Evolutionary conservation across 1,284 basidiomycete genomes (phyloP), one percentile per base, ranked within the genome.

Genomic region (Cutaneotrichosporon sp.): DNA sequence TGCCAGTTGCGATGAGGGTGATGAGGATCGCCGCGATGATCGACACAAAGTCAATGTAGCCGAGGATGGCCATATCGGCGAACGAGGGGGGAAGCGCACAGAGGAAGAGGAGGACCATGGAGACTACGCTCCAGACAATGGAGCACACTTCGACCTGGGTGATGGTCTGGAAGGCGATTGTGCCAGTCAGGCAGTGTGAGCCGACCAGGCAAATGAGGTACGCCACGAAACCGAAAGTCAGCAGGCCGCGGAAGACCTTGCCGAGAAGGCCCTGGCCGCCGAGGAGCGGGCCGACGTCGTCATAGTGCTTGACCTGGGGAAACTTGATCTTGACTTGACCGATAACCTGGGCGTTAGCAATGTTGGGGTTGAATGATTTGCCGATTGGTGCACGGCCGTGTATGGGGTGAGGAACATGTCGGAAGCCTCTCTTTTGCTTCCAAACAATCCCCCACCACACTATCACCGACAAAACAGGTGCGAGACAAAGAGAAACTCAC

Each of bases 21-120:
- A 74, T 71, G 50, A 76, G 60, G 47, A 75, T 70, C 36, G 75
- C 72, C 9, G 56, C 51, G 42, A 40, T 11, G 60, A 78, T 72
- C 13, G 70, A 72, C n/a, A 74, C 68, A 63, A 78, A 72, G 21
- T 75, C 78, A 32, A 76, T 61, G 73, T 76, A 80, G 26, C 70
- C 71, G 31, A 80, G 68, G 8, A 71, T 65, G 4, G 73, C 72
- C 55, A 80, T 71, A 52, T 75, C 66, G 8, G 66, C 56, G 46
- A 65, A 63, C 56, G 63, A 63, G 26, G 64, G 66, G 22, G 64
- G 66, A 6, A 68, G 46, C 0, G 66, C 56, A 13, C 64, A 65
- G 21, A 67, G 1, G 63, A 68, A 63, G 30, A 65, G 61, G 10
- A 68, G 56, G 16, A 68, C 30, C 56, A 63, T 63, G 22, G 66